Base-by-base conservation (phyloP, 129 eudicot species). In the Artemisia annua region DNA sequence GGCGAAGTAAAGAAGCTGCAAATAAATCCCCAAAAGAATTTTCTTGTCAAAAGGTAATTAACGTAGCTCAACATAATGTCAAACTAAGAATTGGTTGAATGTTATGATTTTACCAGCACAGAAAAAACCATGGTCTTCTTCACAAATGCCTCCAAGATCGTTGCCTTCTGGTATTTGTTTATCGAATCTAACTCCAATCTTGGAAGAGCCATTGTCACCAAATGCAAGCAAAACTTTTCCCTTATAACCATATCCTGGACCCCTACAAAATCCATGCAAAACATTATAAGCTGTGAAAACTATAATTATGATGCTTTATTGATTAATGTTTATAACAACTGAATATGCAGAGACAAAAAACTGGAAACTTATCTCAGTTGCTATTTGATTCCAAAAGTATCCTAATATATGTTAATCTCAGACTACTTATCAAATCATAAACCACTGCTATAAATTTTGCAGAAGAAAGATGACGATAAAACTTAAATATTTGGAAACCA, bases 131-230 rank as follows among this genome's bases (percentile, higher is more conserved):
- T 85, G 96, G 48, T 83, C 89, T 74, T 60, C 91, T 76, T 93
- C 98, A 77, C 98, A 93, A 56, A 71, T 71, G 66, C 98, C 98
- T 12, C 98, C 98, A 71, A 93, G 96, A 86, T 93, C 89, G 52
- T 79, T 89, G 70, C 98, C 98, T 68, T 85, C 97, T 73, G 84
- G 87, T 71, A 93, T 78, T 66, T 88, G 77, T 76, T 63, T 86
- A 81, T 93, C 98, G 72, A 93, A 93, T 77, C 96, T 84, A 67
- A 93, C 96, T 62, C 98, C 98, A 67, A 93, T 81, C 82, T 93
- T 93, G 15, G 98, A 89, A 78, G 92, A 76, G 10, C 84, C 92
- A 79, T 93, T 93, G 28, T 83, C 92, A 70, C 84, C 94, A 80
- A 87, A 93, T 54, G 95, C 75, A 77, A 93, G 96, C 58, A 89